These are phyloP conservation scores for Globisporangium alternatum DNA, from an alignment of 352 stramenopile species.

Conservation along the genomic window DNA sequence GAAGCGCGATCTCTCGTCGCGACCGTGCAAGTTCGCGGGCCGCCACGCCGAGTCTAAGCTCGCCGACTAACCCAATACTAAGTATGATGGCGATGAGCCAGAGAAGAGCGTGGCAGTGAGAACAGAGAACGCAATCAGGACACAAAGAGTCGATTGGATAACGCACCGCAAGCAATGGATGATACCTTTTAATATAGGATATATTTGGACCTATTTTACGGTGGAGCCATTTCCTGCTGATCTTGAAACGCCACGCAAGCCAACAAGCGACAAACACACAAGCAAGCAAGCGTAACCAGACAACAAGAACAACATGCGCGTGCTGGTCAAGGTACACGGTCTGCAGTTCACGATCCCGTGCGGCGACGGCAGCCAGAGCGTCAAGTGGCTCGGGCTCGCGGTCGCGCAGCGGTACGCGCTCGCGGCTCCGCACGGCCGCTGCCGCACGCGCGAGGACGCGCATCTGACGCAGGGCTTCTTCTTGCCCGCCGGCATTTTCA, in stretches of 20 bases:
- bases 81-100: neutral
- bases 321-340: slow-evolving; percentile 66
- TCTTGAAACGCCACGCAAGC: slow-evolving; percentile 2
- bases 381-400: slow-evolving; percentile 84
- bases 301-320: slow-evolving; percentile 34
- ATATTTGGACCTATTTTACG: neutral
- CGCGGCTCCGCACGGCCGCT: slow-evolving; percentile 58
- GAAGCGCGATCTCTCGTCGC: slow-evolving; percentile 74
- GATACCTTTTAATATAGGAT: neutral
- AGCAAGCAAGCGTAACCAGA: neutral
- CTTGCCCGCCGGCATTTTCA: slow-evolving; percentile 56
- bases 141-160: neutral
- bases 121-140: neutral
- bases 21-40: slow-evolving; percentile 77
- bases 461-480: slow-evolving; percentile 82
- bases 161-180: neutral
- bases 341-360: slow-evolving; percentile 73
- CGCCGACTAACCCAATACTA: slow-evolving; percentile 27
- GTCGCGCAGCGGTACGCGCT: slow-evolving; percentile 77
- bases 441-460: slow-evolving; percentile 67
- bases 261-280: neutral
- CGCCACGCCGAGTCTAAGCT: slow-evolving; percentile 72
- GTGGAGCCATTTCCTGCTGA: neutral
- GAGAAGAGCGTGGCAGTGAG: neutral
- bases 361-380: slow-evolving; percentile 67